Percentiles rank a stretch among this genome's conserved stretches.
phyloP scores from a whole-genome alignment of 306 rosid species.

The Crataegus laevigata region DNA sequence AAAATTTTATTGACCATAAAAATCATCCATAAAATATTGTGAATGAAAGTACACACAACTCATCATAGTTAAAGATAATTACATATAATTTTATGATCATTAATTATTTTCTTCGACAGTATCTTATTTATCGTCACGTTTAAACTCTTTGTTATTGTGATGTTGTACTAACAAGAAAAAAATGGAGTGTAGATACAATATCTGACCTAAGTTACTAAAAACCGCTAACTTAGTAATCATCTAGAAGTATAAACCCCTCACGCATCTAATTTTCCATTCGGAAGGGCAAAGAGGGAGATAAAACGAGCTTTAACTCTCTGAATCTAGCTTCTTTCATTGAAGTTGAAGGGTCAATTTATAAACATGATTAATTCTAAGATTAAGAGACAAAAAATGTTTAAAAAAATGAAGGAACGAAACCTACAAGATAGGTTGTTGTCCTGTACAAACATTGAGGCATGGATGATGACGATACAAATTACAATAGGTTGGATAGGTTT shows the following conservation, averaged over 20 bases:
- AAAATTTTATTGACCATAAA: not conserved
- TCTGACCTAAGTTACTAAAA: not conserved
- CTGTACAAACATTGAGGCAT: slow-evolving; percentile 11
- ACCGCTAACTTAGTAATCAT: not conserved
- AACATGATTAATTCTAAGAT: not conserved
- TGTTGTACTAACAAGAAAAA: not conserved
- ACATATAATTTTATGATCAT: not conserved
- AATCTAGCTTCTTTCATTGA: not conserved
- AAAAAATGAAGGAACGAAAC: slow-evolving; percentile 14
- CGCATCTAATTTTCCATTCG: not conserved
- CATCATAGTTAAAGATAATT: not conserved
- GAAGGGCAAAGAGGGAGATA: not conserved
- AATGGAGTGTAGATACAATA: too few relatives aligned
- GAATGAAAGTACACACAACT: not conserved
- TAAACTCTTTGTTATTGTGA: not conserved
- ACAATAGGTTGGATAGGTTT: slow-evolving; percentile 8
- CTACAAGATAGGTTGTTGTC: slow-evolving; percentile 25
- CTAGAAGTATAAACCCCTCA: not conserved
- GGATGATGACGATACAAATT: slow-evolving; percentile 9
- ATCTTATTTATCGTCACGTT: not conserved
- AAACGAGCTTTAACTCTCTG: not conserved
- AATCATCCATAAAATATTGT: not conserved
- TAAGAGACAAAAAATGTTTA: not conserved
- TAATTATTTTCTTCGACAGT: not conserved
- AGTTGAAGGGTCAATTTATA: not conserved